A percentile compares a stretch with the other conserved stretches of the same genome.
Conservation (phyloP, 768 basidiomycete genomes). For the Termitomyces eurrhizus region DNA sequence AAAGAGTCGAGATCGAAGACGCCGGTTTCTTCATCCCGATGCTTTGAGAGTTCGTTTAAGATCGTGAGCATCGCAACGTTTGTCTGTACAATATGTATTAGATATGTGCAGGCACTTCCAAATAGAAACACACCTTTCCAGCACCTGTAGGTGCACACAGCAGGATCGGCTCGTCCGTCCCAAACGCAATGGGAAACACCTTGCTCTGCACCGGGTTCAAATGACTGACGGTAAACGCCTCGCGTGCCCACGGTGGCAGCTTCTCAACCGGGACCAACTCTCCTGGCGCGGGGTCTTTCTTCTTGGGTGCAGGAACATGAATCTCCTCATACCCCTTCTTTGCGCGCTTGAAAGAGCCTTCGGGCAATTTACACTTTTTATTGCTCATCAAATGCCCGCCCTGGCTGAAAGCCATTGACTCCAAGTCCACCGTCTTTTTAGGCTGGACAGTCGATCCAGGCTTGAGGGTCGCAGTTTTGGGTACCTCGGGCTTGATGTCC, state of each 20-base stretch:
- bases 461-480: slow-evolving; percentile 81
- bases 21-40: slow-evolving; percentile 79
- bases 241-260: slow-evolving; percentile 83
- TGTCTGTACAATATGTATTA: slow-evolving; percentile 51
- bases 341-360: slow-evolving; percentile 95
- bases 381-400: slow-evolving; percentile 98
- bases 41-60: slow-evolving; percentile 84
- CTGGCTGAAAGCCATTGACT: slow-evolving; percentile 93
- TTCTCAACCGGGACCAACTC: slow-evolving; percentile 70
- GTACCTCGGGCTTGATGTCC: slow-evolving; percentile 60
- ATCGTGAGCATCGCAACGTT: slow-evolving; percentile 97
- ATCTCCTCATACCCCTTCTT: slow-evolving; percentile 98
- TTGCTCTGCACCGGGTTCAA: slow-evolving; percentile 94
- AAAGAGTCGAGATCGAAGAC: slow-evolving; percentile 82
- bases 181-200: slow-evolving; percentile 89
- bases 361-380: slow-evolving; percentile 96
- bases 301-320: slow-evolving; percentile 91
- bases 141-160: slow-evolving; percentile 98
- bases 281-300: slow-evolving; percentile 55
- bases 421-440: slow-evolving; percentile 81
- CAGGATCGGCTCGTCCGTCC: slow-evolving; percentile 89
- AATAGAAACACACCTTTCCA: slow-evolving; percentile 78
- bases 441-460: slow-evolving; percentile 88
- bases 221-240: slow-evolving; percentile 77
- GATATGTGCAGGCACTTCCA: slow-evolving; percentile 4